Percentiles rank a stretch among this genome's conserved stretches.
Evolutionary conservation across 495 filamentous ascomycete species (phyloP).

Genomic region (Penicillium pulvis): DNA sequence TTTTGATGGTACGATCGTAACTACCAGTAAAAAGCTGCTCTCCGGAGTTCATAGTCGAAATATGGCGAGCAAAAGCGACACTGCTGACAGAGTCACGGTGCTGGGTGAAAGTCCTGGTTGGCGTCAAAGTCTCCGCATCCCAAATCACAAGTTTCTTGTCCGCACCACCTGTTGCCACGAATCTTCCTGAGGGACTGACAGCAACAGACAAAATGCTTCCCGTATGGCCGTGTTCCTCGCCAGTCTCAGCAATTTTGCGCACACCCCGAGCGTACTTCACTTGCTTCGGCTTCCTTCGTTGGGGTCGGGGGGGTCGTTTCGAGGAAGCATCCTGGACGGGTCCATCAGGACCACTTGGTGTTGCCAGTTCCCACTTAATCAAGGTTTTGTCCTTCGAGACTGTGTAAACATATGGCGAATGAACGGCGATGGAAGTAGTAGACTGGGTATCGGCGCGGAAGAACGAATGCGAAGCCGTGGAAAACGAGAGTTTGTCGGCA

Average conservation of each 20-base stretch:
- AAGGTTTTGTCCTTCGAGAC: conserved; percentile 82
- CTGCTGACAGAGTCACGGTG: conserved; percentile 86
- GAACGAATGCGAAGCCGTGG: conserved; percentile 60
- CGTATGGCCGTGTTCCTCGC: conserved; percentile 71
- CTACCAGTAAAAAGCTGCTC: conserved; percentile 90
- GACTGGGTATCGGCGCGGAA: conserved; percentile 75
- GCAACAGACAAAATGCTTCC: conserved; percentile 78
- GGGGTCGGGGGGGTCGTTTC: conserved; percentile 65
- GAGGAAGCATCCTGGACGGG: conserved; percentile 52
- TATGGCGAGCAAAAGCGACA: conserved; percentile 81
- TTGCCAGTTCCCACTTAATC: conserved; percentile 80
- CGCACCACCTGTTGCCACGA: conserved; percentile 82
- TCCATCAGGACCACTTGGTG: conserved; percentile 34
- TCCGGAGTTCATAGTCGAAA: conserved; percentile 53
- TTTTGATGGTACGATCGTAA: conserved; percentile 85
- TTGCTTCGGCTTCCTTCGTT: conserved; percentile 69
- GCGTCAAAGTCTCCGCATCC: conserved; percentile 74
- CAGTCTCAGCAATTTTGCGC: conserved; percentile 60
- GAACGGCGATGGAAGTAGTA: conserved; percentile 78
- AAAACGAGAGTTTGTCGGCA: conserved; percentile 67
- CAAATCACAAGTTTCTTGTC: conserved; percentile 85
- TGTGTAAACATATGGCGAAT: conserved; percentile 79
- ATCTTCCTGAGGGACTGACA: conserved; percentile 85
- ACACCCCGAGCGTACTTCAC: conserved; percentile 67
- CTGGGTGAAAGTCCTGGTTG: conserved; percentile 81